Conservation (phyloP, 495 filamentous ascomycete species). For the Rhypophila decipiens region DNA sequence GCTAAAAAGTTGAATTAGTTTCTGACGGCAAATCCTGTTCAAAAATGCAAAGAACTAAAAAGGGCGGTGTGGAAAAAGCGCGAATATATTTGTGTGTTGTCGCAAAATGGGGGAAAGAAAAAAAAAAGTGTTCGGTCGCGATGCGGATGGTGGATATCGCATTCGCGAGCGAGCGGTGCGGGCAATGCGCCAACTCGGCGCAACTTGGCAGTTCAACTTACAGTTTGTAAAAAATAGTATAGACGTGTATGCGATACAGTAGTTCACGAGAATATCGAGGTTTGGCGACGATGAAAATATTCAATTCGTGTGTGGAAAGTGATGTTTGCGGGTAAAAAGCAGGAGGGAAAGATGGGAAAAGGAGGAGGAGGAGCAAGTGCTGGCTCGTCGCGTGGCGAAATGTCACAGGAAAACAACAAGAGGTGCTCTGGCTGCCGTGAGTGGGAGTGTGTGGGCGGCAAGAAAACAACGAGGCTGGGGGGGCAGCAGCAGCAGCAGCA, state of each 20-base stretch:
- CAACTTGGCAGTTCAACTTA: conserved; percentile 11
- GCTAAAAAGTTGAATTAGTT: conserved; percentile 10
- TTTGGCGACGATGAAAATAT: conserved; percentile 5
- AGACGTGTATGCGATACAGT: neutral
- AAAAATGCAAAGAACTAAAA: neutral
- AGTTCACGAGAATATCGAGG: conserved; percentile 1
- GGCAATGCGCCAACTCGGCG: conserved; percentile 3
- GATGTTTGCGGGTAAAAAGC: conserved; percentile 6
- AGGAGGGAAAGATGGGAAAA: no score
- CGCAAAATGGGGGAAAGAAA: no score
- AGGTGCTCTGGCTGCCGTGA: no score
- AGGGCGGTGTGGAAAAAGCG: neutral
- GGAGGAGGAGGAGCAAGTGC: no score
- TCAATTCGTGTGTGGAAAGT: conserved; percentile 1
- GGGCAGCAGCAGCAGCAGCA: neutral
- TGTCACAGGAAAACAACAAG: conserved; percentile 19
- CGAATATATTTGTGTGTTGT: no score
- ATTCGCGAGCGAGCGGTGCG: neutral
- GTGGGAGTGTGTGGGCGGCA: conserved; percentile 11
- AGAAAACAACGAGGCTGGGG: conserved; percentile 21
- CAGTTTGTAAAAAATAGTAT: conserved; percentile 3
- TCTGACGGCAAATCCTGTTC: neutral
- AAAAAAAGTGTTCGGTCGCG: no score
- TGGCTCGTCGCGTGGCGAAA: conserved; percentile 20
- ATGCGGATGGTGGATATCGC: no score